Evolutionary conservation across 2,329 filamentous ascomycete species (phyloP).

Genomic region (Xylariaceae sp.): DNA sequence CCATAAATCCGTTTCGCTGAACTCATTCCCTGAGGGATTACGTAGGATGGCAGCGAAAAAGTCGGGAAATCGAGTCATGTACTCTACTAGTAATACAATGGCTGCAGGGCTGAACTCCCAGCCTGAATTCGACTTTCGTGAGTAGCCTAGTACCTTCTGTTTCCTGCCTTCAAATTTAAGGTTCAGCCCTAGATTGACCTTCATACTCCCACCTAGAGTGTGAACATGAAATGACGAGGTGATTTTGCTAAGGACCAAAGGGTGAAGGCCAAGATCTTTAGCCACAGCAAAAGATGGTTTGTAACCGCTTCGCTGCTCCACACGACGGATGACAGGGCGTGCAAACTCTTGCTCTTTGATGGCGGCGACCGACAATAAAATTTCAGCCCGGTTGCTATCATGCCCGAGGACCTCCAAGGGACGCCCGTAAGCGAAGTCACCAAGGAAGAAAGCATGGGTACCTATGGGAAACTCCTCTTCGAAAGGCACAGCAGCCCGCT

Average conservation of each 20-base stretch:
- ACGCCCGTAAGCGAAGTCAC: conserved; percentile 89
- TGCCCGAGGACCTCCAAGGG: conserved; percentile 85
- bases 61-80: conserved; percentile 93
- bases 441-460: conserved; percentile 88
- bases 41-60: conserved; percentile 89
- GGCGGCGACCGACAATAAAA: conserved; percentile 76
- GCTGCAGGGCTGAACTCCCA: conserved; percentile 96
- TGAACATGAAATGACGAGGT: conserved; percentile 91
- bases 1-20: conserved; percentile 86
- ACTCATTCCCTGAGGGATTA: conserved; percentile 85
- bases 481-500: conserved; percentile 84
- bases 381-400: conserved; percentile 73
- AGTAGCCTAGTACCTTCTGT: conserved; percentile 94
- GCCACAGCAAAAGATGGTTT: conserved; percentile 89
- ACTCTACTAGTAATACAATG: conserved; percentile 78
- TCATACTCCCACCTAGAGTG: conserved; percentile 72
- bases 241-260: conserved; percentile 90
- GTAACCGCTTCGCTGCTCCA: conserved; percentile 76
- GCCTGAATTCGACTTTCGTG: conserved; percentile 80
- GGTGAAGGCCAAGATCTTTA: conserved; percentile 78
- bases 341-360: conserved; percentile 83
- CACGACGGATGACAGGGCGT: conserved; percentile 70
- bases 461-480: conserved; percentile 88
- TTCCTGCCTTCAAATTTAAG: conserved; percentile 97
- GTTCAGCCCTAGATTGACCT: conserved; percentile 90